These are phyloP conservation scores for Infundibulicybe gibba DNA, from an alignment of 768 basidiomycete genomes.

Conservation along the genomic window DNA sequence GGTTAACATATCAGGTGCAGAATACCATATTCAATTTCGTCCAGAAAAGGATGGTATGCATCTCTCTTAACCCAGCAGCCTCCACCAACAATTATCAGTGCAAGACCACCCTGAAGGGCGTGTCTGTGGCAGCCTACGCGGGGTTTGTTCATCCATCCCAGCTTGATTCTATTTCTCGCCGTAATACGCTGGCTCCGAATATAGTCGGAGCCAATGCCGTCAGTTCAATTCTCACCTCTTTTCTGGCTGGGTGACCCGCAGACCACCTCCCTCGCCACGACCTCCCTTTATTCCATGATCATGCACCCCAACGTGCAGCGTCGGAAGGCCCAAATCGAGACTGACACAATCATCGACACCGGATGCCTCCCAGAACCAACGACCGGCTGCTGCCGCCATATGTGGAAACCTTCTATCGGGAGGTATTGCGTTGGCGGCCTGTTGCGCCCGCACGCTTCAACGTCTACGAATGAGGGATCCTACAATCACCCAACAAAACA, in stretches of 20 bases:
- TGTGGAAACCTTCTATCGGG: conserved; percentile 33
- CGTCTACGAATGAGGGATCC: no score
- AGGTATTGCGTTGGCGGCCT: conserved; percentile 33
- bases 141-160: conserved; percentile 1
- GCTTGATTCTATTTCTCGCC: neutral
- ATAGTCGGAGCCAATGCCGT: neutral
- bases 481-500: no score
- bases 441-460: no score
- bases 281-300: conserved; percentile 17
- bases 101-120: conserved; percentile 7
- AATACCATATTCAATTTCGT: conserved; percentile 16
- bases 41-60: conserved; percentile 11
- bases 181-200: neutral
- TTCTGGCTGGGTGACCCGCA: neutral
- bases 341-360: conserved; percentile 32
- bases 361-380: conserved; percentile 31
- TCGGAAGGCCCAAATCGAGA: conserved; percentile 31
- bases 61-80: neutral
- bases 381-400: conserved; percentile 35
- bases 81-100: neutral
- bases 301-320: conserved; percentile 14
- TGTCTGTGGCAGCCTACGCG: conserved; percentile 11
- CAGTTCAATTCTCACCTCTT: neutral
- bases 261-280: conserved; percentile 8
- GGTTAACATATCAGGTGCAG: conserved; percentile 10